phyloP scores from a whole-genome alignment of 2,329 filamentous ascomycete genomes.

The Dendryphion nanum region DNA sequence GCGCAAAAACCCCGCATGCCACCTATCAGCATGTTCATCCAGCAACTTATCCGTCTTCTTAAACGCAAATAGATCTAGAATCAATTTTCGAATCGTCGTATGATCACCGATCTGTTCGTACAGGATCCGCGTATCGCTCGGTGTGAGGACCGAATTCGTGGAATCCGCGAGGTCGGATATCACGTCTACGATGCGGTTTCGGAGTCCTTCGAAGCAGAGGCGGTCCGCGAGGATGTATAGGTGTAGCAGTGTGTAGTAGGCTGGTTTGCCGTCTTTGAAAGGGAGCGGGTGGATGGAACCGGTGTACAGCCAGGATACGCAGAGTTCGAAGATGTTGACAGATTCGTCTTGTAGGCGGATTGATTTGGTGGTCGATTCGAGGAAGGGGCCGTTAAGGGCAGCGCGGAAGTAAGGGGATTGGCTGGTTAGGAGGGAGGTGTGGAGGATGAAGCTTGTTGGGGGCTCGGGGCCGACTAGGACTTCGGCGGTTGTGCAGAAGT shows the following conservation, averaged over 20 bases:
- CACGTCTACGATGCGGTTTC: slow-evolving; percentile 45
- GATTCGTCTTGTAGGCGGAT: slow-evolving; percentile 46
- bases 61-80: slow-evolving; percentile 52
- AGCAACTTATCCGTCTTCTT: slow-evolving; percentile 53
- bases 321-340: slow-evolving; percentile 49
- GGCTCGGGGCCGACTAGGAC: slow-evolving; percentile 40
- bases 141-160: slow-evolving; percentile 52
- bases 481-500: slow-evolving; percentile 38
- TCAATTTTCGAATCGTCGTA: slow-evolving; percentile 40
- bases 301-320: slow-evolving; percentile 53
- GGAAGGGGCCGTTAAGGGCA: slow-evolving; percentile 48
- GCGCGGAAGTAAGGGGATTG: slow-evolving; percentile 53
- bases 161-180: slow-evolving; percentile 46
- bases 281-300: slow-evolving; percentile 37
- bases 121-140: slow-evolving; percentile 48
- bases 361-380: slow-evolving; percentile 43
- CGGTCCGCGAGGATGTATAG: slow-evolving; percentile 48
- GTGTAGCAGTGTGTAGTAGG: slow-evolving; percentile 51
- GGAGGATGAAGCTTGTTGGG: slow-evolving; percentile 44
- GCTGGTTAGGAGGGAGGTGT: slow-evolving; percentile 48
- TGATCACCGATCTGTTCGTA: slow-evolving; percentile 44
- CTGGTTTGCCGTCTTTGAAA: slow-evolving; percentile 47
- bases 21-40: slow-evolving; percentile 46
- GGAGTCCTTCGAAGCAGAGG: slow-evolving; percentile 45
- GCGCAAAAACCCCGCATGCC: slow-evolving; percentile 49